phyloP scores from a whole-genome alignment of 2,329 filamentous ascomycete species.

The Aquanectria penicillioides region DNA sequence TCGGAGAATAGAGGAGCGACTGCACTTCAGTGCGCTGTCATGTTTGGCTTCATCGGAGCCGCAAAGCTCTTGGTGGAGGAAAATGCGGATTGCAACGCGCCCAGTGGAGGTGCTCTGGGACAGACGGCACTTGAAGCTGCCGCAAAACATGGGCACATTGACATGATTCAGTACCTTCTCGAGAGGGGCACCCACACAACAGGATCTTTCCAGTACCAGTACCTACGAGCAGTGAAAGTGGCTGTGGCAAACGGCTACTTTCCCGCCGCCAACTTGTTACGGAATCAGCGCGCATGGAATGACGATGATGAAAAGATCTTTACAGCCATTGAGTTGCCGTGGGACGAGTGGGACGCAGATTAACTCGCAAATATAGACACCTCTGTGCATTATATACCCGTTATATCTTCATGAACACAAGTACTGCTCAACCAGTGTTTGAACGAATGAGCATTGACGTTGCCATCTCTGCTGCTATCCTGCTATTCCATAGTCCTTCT shows the following conservation, averaged over 20 bases:
- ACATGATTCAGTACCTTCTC: not conserved
- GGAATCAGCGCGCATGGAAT: not conserved
- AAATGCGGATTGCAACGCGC: not conserved
- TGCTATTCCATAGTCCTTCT: conserved; percentile 6
- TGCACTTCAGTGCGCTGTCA: not conserved
- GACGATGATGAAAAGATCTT: not conserved
- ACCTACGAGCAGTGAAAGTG: not conserved
- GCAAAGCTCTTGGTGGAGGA: not conserved
- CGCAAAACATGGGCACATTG: not conserved
- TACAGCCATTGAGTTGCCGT: no score
- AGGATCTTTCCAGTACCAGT: not conserved
- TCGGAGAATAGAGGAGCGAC: not conserved
- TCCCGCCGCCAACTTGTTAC: not conserved
- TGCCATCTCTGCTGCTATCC: not conserved
- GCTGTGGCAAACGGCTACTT: not conserved
- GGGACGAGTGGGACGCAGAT: no score
- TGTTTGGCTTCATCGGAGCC: not conserved
- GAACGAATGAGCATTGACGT: no score
- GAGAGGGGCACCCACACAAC: not conserved
- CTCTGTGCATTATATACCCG: no score
- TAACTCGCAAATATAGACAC: no score
- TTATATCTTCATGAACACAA: no score
- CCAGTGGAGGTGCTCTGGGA: no score
- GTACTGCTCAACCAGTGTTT: no score
- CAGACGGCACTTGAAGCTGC: conserved; percentile 1